These are phyloP conservation scores for Phaeomoniella chlamydospora DNA, from an alignment of 2,329 filamentous ascomycete species.

Conservation along the genomic window DNA sequence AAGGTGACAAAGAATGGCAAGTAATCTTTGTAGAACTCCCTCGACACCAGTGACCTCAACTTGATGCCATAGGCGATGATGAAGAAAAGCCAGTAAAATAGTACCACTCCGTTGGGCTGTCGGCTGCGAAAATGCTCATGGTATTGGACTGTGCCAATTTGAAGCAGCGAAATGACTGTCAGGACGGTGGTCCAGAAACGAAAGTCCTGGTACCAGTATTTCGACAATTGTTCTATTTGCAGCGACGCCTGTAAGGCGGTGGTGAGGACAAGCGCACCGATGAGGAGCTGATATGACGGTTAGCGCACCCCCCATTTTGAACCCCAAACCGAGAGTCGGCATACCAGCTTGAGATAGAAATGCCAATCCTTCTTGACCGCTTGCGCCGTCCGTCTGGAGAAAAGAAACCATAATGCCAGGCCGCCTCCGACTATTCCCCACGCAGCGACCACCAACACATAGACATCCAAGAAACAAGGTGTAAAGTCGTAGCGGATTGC, in stretches of 20 bases:
- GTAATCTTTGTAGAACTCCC: conserved; percentile 52
- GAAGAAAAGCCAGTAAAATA: conserved; percentile 87
- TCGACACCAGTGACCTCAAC: conserved; percentile 70
- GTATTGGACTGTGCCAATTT: conserved; percentile 72
- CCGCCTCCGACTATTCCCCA: conserved; percentile 69
- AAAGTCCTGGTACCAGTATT: conserved; percentile 67
- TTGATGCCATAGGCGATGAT: conserved; percentile 68
- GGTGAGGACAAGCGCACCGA: conserved; percentile 53
- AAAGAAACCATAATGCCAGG: conserved; percentile 65
- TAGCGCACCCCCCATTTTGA: neutral
- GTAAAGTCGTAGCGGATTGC: conserved; percentile 83
- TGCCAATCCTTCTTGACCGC: conserved; percentile 72
- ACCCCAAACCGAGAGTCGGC: conserved; percentile 12
- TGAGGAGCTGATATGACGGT: conserved; percentile 33
- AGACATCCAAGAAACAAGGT: conserved; percentile 90
- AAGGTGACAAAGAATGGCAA: conserved; percentile 67
- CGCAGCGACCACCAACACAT: conserved; percentile 61
- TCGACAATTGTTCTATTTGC: conserved; percentile 56
- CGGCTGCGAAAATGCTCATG: conserved; percentile 71
- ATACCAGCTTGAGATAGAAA: conserved; percentile 83
- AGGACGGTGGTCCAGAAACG: conserved; percentile 68
- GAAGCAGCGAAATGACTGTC: conserved; percentile 55
- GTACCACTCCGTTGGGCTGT: conserved; percentile 72
- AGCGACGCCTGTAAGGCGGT: conserved; percentile 59
- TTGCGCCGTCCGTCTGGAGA: conserved; percentile 52